These are phyloP conservation scores for Teunomyces stri DNA, from an alignment of 805 yeast species.

Conservation along the genomic window DNA sequence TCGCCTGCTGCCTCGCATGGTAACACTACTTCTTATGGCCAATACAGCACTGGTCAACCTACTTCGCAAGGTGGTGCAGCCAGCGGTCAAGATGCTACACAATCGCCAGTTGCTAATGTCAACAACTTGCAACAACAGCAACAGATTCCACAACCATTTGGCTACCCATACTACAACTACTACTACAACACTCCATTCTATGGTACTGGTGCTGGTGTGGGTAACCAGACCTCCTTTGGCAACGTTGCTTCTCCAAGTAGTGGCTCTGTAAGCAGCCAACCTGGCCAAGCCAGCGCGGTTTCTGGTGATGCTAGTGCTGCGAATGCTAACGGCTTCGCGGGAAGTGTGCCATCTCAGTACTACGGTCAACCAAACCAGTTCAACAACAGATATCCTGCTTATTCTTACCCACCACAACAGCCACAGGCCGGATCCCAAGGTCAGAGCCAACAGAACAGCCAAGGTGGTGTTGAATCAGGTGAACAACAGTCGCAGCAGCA, in stretches of 20 bases:
- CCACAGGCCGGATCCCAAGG: constrained; percentile 16
- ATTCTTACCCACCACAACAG: constrained; percentile 26
- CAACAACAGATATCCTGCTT: constrained; percentile 30
- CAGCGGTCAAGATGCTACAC: constrained; percentile 17
- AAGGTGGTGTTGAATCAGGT: constrained; percentile 12
- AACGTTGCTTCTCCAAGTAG: constrained; percentile 14
- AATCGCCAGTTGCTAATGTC: constrained; percentile 24
- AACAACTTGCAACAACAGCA: constrained; percentile 23
- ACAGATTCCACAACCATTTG: constrained; percentile 36
- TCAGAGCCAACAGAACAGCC: constrained; percentile 12
- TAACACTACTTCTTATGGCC: constrained; percentile 19
- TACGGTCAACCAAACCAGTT: constrained; percentile 28
- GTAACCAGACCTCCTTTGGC: constrained; percentile 19
- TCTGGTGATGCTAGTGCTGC: constrained; percentile 6
- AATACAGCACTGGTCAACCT: constrained; percentile 18
- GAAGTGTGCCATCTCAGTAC: constrained; percentile 22
- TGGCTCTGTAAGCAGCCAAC: constrained; percentile 7
- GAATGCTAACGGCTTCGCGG: constrained; percentile 11
- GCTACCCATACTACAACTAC: constrained; percentile 43
- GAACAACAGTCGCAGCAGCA: constrained; percentile 24
- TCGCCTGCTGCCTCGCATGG: constrained; percentile 29
- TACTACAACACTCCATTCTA: constrained; percentile 42
- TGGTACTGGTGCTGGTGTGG: constrained; percentile 29
- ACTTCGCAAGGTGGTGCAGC: constrained; percentile 15
- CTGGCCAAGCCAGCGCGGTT: constrained; percentile 6